Evolutionary conservation across 306 rosid genomes (phyloP), one percentile per base, ranked within the genome.

Genomic region (Rosa persica): DNA sequence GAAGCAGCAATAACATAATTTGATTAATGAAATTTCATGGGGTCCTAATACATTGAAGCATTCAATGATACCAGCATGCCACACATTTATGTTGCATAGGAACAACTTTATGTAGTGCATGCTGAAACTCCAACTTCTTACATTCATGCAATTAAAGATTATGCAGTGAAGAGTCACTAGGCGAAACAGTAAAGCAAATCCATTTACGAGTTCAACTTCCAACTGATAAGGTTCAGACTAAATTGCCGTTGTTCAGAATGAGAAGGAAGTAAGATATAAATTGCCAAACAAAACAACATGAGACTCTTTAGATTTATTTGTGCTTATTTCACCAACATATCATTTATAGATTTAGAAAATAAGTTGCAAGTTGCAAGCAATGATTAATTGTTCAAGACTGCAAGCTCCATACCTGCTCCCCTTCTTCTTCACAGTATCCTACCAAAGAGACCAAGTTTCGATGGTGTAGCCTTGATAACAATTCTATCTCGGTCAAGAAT

Each of bases 401-500:
- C 40, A 58, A 74, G 17, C 25, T 34, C 6, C 79, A 47, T 83
- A 83, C 86, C 86, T 96, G 97, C 66, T 96, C 99, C 40, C 79
- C 97, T 67, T 89, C 90, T 88, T 96, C 96, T 42, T 86, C 82
- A 78, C 99, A 96, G 74, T 86, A 96, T 76, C 99, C 99, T 12
- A 90, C 62, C 78, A 96, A 81, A 0, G 93, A 78, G 78, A 96
- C 97, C 30, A 96, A 89, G 86, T 96, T 93, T 46, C 98, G 87
- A 76, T 96, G 99, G 77, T 96, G 99, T 68, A 96, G 67, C 82
- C 98, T 88, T 46, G 99, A 96, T 49, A 96, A 78, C 65, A 96
- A 89, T 80, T 93, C 87, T 79, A 96, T 93, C 85, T 96, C 99
- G 5, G 98, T 96, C 87, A 93, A 82, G 78, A 96, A 96, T 86